Evolutionary conservation across 139 green algal species (phyloP), one percentile per base, ranked within the genome.

Genomic region (Raphidocelis subcapitata): DNA sequence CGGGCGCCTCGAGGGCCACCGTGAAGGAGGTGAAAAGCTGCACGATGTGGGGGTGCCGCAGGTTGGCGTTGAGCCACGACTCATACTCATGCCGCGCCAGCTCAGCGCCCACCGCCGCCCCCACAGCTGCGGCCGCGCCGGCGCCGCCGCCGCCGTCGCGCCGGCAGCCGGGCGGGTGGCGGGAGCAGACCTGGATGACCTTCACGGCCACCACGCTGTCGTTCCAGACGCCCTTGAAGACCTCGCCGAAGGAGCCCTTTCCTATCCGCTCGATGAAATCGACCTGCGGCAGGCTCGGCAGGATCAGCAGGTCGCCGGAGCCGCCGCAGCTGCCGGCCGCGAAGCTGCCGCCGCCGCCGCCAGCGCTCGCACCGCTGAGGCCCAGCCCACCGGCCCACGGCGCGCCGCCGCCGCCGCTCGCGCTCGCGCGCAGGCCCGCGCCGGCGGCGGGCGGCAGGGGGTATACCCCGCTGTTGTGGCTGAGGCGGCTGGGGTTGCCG

Each of bases 241-340:
- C 85, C 66, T 96, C 88, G 0, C 86, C 90, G 80, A 85, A 94
- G 28, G 67, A 84, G 59, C 91, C 91, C 24, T 92, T 88, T 23
- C 90, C 91, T 21, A 97, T 89, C 55, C 88, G 78, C 33, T 77
- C 62, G 37, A 77, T 65, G 51, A 77, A 72, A 33, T 77, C 62
- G 1, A 77, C 72, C 37, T 77, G 60, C 21, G 72, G 72, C 32
- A 77, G 36, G 36, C 52, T 66, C 5, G 72, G 72, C 52, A 68
- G 29, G 4, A 64, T 14, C 31, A 36, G 54, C 24, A 14, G 24
- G 16, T 31, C 20, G 5, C 5, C 5, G 36, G 3, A 29, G 15
- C 28, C 62, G 5, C 33, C 21, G 62, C 16, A 8, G 35, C 33
- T 18, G 36, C 4, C 16, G 35, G 3, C 36, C 5, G 32, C 62